Base-by-base conservation (phyloP, 2,329 filamentous ascomycete species). In the Arachnopeziza araneosa region DNA sequence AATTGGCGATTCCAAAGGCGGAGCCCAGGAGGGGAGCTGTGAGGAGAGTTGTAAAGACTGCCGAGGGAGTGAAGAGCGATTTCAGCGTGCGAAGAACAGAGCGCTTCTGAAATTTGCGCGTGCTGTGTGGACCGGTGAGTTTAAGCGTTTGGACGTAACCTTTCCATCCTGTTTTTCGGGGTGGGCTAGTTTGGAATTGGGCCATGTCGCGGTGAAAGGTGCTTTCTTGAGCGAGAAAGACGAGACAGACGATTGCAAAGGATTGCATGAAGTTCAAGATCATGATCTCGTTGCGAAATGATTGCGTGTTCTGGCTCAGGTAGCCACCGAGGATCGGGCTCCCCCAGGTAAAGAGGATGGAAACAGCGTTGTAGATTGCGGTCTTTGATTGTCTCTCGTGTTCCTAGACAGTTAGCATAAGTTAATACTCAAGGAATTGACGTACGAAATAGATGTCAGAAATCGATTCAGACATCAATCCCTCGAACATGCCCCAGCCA, bases 401-500 rank as follows among this genome's bases (percentile, higher is more conserved):
- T 44, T 44, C 81, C 30, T 24, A n/a, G 22, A 75, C 44, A 72
- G 70, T 52, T 49, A 61, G 50, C 21, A 55, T 21, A 49, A 9
- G 49, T 26, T 14, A 14, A 21, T n/a, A 26, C 23, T 8, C 1
- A n/a, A 14, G n/a, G 5, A 21, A 8, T 36, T 5, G 14, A 70
- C 79, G 71, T 69, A 84, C 82, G 67, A 82, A 85, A 68, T 78
- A 85, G 1, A 80, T 80, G 64, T 86, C 83, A 53, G 82, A 77
- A 54, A 86, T 80, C 1, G 79, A 80, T 1, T 76, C 77, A 32
- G 80, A 71, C 30, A 83, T 74, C 49, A 85, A 70, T 5, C 77
- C 78, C 64, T 86, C 83, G 61, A 85, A 83, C 12, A 79, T 78
- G 6, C 83, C 83, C 80, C 83, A 84, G n/a, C 79, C 83, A 0